A percentile compares a stretch with the other conserved stretches of the same genome.
phyloP scores from a whole-genome alignment of 345 rosid genomes.

The Moricandia arvensis region DNA sequence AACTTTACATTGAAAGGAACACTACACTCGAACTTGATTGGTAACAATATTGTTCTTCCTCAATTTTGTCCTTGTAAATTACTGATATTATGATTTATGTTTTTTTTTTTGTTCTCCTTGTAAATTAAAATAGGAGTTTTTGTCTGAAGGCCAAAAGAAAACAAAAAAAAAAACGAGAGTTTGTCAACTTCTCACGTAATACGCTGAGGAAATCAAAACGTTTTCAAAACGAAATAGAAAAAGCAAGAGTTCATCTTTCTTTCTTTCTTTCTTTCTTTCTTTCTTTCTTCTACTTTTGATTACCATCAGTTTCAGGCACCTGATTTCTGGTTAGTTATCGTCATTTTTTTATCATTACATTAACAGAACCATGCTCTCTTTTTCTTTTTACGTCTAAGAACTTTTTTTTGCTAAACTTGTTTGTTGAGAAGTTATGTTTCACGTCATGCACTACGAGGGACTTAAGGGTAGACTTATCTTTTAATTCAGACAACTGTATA shows the following conservation, averaged over 20 bases:
- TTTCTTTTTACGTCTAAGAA: not conserved
- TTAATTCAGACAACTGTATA: not conserved
- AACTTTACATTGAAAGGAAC: constrained; percentile 64
- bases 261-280: not conserved
- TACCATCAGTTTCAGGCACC: not conserved
- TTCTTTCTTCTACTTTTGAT: not conserved
- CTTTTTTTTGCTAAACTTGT: too few species aligned
- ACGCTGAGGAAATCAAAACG: not conserved
- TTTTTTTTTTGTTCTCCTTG: too few species aligned
- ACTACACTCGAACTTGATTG: constrained; percentile 78
- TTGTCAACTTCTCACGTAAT: not conserved
- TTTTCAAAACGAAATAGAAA: not conserved
- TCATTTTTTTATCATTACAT: not conserved
- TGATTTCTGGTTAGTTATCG: not conserved
- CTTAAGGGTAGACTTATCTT: too few species aligned
- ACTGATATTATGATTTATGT: not conserved
- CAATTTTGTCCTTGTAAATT: constrained; percentile 1
- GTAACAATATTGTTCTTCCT: constrained; percentile 33
- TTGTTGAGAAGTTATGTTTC: not conserved
- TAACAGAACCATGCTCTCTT: not conserved
- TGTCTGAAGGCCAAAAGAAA: not conserved
- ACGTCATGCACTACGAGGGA: not conserved
- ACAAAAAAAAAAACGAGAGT: not conserved
- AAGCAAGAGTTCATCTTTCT: not conserved
- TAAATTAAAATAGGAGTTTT: constrained; percentile 10